phyloP scores from a whole-genome alignment of 768 basidiomycete genomes.

The Tricholoma sp. region DNA sequence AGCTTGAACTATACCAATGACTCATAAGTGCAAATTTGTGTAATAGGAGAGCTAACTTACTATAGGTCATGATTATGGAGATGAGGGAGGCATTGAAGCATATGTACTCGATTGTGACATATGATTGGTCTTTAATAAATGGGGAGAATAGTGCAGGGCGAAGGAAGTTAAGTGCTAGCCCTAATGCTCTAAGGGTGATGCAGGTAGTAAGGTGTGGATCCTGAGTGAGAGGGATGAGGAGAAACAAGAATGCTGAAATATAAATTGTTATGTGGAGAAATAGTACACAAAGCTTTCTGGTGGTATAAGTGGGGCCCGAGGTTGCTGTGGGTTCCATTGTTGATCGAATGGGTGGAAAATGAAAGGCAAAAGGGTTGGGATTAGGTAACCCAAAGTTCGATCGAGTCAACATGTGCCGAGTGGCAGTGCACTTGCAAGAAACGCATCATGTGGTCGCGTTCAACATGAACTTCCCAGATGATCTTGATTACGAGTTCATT shows the following conservation, averaged over 20 bases:
- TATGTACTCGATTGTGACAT: background rate
- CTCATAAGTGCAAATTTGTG: background rate
- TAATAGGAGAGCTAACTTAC: background rate
- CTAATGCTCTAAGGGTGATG: background rate
- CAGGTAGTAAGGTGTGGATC: background rate
- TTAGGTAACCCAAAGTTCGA: too few relatives aligned
- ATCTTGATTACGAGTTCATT: slow-evolving; percentile 4
- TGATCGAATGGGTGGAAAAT: background rate
- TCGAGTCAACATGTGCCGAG: too few relatives aligned
- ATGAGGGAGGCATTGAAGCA: background rate
- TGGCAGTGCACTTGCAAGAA: too few relatives aligned
- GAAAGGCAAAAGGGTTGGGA: background rate
- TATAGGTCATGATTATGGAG: background rate
- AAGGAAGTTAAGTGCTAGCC: background rate
- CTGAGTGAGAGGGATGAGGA: background rate
- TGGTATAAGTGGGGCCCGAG: background rate
- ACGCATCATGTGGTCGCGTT: too few relatives aligned
- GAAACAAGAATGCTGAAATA: background rate
- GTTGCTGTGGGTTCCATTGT: background rate
- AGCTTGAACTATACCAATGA: background rate
- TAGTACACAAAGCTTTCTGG: background rate
- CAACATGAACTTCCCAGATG: too few relatives aligned
- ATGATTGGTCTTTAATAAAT: background rate
- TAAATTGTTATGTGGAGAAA: background rate
- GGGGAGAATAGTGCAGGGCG: background rate